Evolutionary conservation across 2,329 filamentous ascomycete species (phyloP).

Genomic region (Dactylellina sp.): DNA sequence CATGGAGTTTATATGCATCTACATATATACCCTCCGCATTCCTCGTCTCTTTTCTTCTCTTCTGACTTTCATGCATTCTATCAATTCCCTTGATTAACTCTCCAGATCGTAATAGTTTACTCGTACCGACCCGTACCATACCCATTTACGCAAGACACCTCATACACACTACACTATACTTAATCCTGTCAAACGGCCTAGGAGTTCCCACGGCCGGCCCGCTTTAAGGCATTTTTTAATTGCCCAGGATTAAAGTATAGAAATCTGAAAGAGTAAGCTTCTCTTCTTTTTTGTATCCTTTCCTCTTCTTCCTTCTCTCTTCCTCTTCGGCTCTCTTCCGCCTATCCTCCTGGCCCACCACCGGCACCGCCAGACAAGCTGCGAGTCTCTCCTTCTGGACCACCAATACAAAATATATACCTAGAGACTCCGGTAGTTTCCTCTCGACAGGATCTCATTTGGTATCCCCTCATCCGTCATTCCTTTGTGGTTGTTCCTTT

Average conservation of each 20-base stretch:
- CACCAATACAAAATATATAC: constrained; percentile 27
- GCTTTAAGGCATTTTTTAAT: constrained; percentile 26
- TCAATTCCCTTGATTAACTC: constrained; percentile 29
- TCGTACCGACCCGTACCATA: constrained; percentile 53
- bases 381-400: constrained; percentile 19
- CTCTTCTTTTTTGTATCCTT: constrained; percentile 22
- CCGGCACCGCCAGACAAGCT: constrained; percentile 27
- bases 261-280: constrained; percentile 56
- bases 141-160: constrained; percentile 48
- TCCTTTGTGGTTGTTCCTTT: constrained; percentile 12
- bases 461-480: constrained; percentile 15
- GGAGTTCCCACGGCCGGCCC: constrained; percentile 38
- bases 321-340: constrained; percentile 32
- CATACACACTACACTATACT: constrained; percentile 49
- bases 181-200: constrained; percentile 37
- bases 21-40: constrained; percentile 53
- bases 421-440: constrained; percentile 31
- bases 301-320: constrained; percentile 32
- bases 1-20: constrained; percentile 42
- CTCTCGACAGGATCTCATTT: constrained; percentile 33
- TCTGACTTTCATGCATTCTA: constrained; percentile 7
- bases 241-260: constrained; percentile 43
- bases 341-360: constrained; percentile 21
- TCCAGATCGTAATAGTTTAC: constrained; percentile 47
- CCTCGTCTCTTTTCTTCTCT: constrained; percentile 29